A percentile compares a stretch with the other conserved stretches of the same genome.
phyloP scores from a whole-genome alignment of 2,329 filamentous ascomycete species.

The Blastomyces parvus region DNA sequence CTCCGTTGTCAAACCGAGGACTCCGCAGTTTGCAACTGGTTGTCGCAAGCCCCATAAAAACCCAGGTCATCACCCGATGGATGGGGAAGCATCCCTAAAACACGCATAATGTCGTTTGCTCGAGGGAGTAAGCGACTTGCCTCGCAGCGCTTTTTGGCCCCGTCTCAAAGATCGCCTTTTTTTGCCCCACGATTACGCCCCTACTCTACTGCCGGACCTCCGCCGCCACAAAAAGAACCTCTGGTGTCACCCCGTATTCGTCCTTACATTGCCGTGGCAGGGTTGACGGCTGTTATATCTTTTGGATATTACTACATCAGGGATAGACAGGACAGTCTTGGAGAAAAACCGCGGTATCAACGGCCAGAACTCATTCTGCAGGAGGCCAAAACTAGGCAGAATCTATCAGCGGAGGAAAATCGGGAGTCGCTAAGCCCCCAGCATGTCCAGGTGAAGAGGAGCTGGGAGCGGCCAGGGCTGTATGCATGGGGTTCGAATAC shows the following conservation, averaged over 20 bases:
- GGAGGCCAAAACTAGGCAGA: constrained; percentile 47
- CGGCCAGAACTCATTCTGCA: constrained; percentile 53
- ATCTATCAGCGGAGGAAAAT: constrained; percentile 57
- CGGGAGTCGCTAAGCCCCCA: constrained; percentile 71
- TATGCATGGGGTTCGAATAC: constrained; percentile 90
- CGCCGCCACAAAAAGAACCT: neutral
- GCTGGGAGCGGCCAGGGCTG: constrained; percentile 72
- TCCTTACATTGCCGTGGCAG: constrained; percentile 5
- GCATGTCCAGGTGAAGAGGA: constrained; percentile 77
- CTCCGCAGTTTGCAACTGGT: neutral
- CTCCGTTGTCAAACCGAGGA: neutral
- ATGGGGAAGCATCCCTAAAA: neutral
- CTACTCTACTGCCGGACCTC: constrained; percentile 1
- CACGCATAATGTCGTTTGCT: neutral
- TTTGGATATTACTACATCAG: constrained; percentile 4
- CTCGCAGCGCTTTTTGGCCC: constrained; percentile 2
- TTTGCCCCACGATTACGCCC: neutral
- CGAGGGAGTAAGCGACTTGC: constrained; percentile 3
- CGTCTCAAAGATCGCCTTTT: constrained; percentile 11
- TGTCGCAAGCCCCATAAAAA: neutral
- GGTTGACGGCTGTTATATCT: constrained; percentile 1
- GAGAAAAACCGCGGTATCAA: constrained; percentile 5
- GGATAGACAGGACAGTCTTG: neutral
- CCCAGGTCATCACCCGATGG: neutral
- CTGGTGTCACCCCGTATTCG: neutral